Base-by-base conservation (phyloP, 2,329 filamentous ascomycete genomes). In the Colletotrichum paranaense region DNA sequence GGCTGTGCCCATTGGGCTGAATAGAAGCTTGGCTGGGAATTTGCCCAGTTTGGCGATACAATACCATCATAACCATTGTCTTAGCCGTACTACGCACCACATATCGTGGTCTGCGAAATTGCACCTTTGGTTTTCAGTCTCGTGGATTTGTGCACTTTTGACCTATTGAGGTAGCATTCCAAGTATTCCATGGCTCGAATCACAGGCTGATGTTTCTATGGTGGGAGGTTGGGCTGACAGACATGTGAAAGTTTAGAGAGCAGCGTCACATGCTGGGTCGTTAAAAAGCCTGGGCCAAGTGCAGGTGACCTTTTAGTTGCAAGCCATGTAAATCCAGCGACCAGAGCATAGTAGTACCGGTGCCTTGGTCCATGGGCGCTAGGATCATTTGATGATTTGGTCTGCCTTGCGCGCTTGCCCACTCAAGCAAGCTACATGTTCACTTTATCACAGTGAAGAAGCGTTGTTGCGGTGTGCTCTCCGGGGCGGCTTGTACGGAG, bases 251-350 rank as follows among this genome's bases (percentile, higher is more conserved):
- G 38, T 19, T 30, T 22, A 62, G 57, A 14, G 16, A 69, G 24
- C 56, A 24, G 60, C 67, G 56, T 73, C 71, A 73, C 71, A 73
- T 73, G 71, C n/a, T 14, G 67, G 2, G 22, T 4, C n/a, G 19
- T 49, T 1, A 52, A 8, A 42, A 42, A 32, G n/a, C 46, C 56
- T 49, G 22, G 67, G 8, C 35, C 67, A 26, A 19, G 32, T 24
- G 60, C 67, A 71, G 67, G 62, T 71, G 71, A 71, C 56, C 19
- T 65, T 65, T 35, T 42, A 7, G 24, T 42, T 22, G 9, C 60
- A 53, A 71, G 62, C 71, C 67, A 24, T 35, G 1, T 35, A 14
- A 42, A 46, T 16, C 35, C 49, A 35, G 30, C 30, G 4, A 3
- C 11, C 6, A 46, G 6, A 22, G n/a, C 4, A 66, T 24, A 24